Percentiles rank a stretch among this genome's conserved stretches.
phyloP scores from a whole-genome alignment of 805 yeast species.

The Barnettozyma sp. region DNA sequence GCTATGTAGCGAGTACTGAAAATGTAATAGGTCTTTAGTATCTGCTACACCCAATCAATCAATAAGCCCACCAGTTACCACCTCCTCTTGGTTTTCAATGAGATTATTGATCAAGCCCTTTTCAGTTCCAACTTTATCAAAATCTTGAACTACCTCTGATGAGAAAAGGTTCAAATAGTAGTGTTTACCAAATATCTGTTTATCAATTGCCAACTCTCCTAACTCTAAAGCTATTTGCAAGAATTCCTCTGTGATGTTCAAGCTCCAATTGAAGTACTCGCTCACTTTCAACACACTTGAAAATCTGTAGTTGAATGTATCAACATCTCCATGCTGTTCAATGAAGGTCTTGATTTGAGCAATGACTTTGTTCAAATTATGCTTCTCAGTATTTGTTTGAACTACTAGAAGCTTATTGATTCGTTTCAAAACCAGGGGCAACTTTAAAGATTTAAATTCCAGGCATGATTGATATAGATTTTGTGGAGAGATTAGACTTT shows the following conservation, averaged over 20 bases:
- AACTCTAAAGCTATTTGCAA: conserved; percentile 48
- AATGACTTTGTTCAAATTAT: conserved; percentile 28
- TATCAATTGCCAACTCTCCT: conserved; percentile 60
- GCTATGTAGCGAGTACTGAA: too few species aligned
- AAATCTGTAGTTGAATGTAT: conserved; percentile 21
- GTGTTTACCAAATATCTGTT: conserved; percentile 56
- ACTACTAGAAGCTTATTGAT: conserved; percentile 33
- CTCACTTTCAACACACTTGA: conserved; percentile 23
- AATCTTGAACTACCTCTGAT: background rate
- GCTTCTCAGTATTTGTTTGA: conserved; percentile 31
- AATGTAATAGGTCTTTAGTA: background rate
- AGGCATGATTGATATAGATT: conserved; percentile 60
- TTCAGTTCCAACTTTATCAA: conserved; percentile 2
- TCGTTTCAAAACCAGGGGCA: conserved; percentile 46
- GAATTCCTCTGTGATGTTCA: conserved; percentile 59
- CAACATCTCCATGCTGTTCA: conserved; percentile 24
- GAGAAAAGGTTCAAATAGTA: conserved; percentile 45
- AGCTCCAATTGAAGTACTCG: conserved; percentile 52
- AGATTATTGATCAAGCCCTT: conserved; percentile 4
- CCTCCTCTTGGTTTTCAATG: background rate
- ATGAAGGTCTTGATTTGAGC: conserved; percentile 24
- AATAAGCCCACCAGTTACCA: background rate
- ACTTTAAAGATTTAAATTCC: conserved; percentile 44
- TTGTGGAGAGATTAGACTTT: conserved; percentile 60
- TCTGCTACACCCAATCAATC: background rate